These are phyloP conservation scores for Dactylonectria estremocensis DNA, from an alignment of 2,329 filamentous ascomycete species.

Conservation along the genomic window DNA sequence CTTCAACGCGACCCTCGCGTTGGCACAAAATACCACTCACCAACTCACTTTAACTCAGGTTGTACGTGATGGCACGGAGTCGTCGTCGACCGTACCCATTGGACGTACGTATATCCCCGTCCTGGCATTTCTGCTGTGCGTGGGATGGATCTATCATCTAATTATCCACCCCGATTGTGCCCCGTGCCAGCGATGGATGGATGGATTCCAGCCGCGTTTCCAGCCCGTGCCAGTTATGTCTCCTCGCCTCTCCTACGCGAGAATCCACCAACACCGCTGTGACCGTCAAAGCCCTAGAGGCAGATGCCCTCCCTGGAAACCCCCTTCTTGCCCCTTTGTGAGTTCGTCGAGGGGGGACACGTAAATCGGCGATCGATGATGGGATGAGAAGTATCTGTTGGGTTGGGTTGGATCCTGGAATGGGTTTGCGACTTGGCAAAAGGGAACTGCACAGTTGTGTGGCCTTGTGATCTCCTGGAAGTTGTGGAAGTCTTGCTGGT, in stretches of 20 bases:
- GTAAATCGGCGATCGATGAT: slow-evolving; percentile 7
- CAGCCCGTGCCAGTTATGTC: slow-evolving; percentile 22
- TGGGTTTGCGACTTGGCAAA: neutral
- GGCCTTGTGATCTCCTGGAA: no score
- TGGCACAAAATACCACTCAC: neutral
- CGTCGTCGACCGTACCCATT: neutral
- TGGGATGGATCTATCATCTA: slow-evolving; percentile 8
- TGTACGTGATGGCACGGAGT: neutral
- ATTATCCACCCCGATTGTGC: slow-evolving; percentile 12
- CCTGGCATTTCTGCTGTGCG: slow-evolving; percentile 2
- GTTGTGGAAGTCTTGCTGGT: no score
- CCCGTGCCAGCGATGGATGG: slow-evolving; percentile 13
- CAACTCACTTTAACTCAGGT: neutral
- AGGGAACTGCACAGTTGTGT: neutral
- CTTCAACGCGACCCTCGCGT: neutral
- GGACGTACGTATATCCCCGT: neutral
- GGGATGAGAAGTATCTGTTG: no score
- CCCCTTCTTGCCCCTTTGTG: neutral
- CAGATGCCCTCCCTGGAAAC: neutral
- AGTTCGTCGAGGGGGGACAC: slow-evolving; percentile 1
- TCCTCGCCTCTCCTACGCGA: slow-evolving; percentile 5
- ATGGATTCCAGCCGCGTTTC: slow-evolving; percentile 24
- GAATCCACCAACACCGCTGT: slow-evolving; percentile 14
- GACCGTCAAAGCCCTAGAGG: slow-evolving; percentile 5
- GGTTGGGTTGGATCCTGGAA: neutral